These are phyloP conservation scores for Arabidopsis lyrata DNA, from an alignment of 441 rosid genomes.

Conservation along the genomic window DNA sequence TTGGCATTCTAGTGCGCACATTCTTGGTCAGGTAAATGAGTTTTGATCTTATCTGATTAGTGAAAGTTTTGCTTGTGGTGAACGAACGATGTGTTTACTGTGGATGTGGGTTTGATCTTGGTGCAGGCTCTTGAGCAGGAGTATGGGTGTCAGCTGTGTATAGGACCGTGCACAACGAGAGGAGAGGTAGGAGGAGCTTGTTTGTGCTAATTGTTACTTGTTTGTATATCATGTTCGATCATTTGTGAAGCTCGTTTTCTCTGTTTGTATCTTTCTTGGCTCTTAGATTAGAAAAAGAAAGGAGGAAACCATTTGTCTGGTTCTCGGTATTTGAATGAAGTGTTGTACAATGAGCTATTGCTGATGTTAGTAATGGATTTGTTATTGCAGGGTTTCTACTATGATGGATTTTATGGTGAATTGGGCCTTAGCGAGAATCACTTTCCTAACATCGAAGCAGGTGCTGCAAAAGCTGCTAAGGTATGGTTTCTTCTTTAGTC, in stretches of 20 bases:
- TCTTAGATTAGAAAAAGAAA: neutral
- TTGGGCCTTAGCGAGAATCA: slow-evolving; percentile 87
- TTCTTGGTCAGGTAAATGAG: slow-evolving; percentile 86
- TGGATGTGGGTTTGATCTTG: slow-evolving; percentile 19
- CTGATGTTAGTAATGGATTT: slow-evolving; percentile 33
- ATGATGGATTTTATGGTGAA: slow-evolving; percentile 93
- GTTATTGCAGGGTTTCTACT: slow-evolving; percentile 85
- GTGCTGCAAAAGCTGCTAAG: slow-evolving; percentile 76
- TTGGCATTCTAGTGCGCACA: slow-evolving; percentile 99
- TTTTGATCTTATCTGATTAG: slow-evolving; percentile 7
- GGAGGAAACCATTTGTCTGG: neutral
- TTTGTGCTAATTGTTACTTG: slow-evolving; percentile 13
- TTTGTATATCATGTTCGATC: slow-evolving; percentile 9
- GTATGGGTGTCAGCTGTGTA: slow-evolving; percentile 95
- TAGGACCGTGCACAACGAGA: slow-evolving; percentile 98
- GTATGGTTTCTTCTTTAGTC: slow-evolving; percentile 51
- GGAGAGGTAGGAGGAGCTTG: slow-evolving; percentile 72
- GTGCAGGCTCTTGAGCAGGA: slow-evolving; percentile 79
- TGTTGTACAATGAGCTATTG: slow-evolving; percentile 3
- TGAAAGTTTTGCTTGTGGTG: neutral
- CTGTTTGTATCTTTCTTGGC: slow-evolving; percentile 11
- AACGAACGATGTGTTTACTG: slow-evolving; percentile 19
- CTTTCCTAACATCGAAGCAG: slow-evolving; percentile 73
- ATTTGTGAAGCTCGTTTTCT: neutral
- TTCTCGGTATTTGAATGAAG: neutral